These are phyloP conservation scores for Aureobasidium mangrovei DNA, from an alignment of 2,329 filamentous ascomycete species.

Conservation along the genomic window DNA sequence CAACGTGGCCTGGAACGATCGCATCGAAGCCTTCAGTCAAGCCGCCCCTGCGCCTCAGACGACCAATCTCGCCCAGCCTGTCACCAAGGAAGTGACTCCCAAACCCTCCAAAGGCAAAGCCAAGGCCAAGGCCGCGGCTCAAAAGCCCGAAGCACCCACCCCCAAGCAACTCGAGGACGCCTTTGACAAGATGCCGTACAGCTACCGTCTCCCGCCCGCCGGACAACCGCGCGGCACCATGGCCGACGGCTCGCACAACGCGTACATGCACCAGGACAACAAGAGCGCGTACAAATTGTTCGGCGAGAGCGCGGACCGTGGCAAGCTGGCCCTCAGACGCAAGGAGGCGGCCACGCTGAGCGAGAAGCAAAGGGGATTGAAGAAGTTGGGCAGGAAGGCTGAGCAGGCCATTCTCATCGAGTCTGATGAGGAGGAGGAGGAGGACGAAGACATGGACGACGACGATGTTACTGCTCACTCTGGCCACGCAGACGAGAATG, in stretches of 20 bases:
- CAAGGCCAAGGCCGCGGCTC: not conserved
- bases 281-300: not conserved
- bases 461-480: not conserved
- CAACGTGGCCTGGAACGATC: constrained; percentile 33
- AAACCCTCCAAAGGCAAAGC: not conserved
- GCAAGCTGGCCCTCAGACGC: not conserved
- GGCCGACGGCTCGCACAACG: not conserved
- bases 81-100: not conserved
- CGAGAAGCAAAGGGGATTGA: not conserved
- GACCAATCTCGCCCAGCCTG: no score
- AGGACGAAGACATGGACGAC: constrained; percentile 6
- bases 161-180: not conserved
- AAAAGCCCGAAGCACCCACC: constrained; percentile 15
- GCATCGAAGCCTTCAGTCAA: constrained; percentile 20
- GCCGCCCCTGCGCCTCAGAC: not conserved
- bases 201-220: constrained; percentile 2
- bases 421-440: constrained; percentile 19
- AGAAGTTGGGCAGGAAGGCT: not conserved
- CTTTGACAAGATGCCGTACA: constrained; percentile 5
- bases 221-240: not conserved
- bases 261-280: not conserved
- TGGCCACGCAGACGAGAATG: not conserved
- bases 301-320: not conserved
- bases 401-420: constrained; percentile 16
- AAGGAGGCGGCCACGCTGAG: not conserved